phyloP scores from a whole-genome alignment of 495 filamentous ascomycete species.

The Podospora fimiseda region DNA sequence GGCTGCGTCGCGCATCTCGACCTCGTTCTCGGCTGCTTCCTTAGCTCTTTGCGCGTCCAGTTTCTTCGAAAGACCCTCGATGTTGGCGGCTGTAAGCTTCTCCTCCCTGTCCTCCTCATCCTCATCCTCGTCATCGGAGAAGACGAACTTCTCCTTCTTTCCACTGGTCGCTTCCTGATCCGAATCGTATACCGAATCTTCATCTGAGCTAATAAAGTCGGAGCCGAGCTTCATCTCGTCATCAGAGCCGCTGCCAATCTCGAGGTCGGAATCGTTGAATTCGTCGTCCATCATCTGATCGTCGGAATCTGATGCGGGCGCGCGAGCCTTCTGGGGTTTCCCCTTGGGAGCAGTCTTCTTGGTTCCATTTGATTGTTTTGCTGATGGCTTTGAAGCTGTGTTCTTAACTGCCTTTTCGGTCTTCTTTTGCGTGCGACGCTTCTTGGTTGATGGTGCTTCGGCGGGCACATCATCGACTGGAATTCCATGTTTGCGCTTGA shows the following conservation, averaged over 20 bases:
- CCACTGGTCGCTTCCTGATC: constrained; percentile 61
- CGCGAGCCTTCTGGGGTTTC: constrained; percentile 43
- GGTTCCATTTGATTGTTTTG: constrained; percentile 33
- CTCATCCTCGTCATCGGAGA: constrained; percentile 93
- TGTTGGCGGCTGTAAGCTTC: constrained; percentile 90
- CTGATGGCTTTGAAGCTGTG: constrained; percentile 24
- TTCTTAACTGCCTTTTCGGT: constrained; percentile 43
- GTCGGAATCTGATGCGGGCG: constrained; percentile 43
- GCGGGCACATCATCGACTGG: constrained; percentile 39
- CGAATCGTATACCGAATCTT: constrained; percentile 69
- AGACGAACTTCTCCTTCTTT: constrained; percentile 60
- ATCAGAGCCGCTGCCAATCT: background rate
- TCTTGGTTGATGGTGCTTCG: constrained; percentile 53
- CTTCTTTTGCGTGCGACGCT: constrained; percentile 53
- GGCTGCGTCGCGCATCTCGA: constrained; percentile 76
- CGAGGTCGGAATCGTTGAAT: constrained; percentile 43
- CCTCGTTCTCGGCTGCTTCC: constrained; percentile 70
- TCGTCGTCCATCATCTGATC: constrained; percentile 46
- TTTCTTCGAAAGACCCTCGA: constrained; percentile 79
- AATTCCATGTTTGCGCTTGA: constrained; percentile 69
- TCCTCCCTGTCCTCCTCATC: constrained; percentile 85
- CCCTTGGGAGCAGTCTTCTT: constrained; percentile 30
- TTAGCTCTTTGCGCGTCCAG: constrained; percentile 64
- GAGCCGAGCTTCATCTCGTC: constrained; percentile 37
- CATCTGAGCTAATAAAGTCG: constrained; percentile 52